These are phyloP conservation scores for Rubus idaeus DNA, from an alignment of 306 rosid genomes.

Conservation along the genomic window DNA sequence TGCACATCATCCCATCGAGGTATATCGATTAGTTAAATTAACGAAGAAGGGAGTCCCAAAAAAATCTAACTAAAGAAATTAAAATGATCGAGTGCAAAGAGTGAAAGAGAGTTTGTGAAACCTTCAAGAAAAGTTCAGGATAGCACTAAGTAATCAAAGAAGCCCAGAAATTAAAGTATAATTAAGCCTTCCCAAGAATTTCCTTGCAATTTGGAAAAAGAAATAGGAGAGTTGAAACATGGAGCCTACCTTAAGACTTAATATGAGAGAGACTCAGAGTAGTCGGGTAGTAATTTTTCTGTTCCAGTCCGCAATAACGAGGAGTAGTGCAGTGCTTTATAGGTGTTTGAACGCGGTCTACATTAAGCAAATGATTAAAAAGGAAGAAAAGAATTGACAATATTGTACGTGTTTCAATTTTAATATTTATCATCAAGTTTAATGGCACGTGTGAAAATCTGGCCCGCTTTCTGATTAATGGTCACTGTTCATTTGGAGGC, in stretches of 20 bases:
- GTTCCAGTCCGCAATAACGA: conserved; percentile 1
- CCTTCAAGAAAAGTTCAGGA: neutral
- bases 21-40: neutral
- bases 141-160: neutral
- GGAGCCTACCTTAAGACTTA: conserved; percentile 19
- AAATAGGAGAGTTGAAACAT: neutral
- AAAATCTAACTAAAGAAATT: neutral
- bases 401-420: conserved; percentile 9
- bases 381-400: neutral
- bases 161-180: neutral
- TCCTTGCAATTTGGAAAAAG: neutral
- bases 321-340: conserved; percentile 13
- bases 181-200: neutral
- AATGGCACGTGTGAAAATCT: conserved; percentile 32
- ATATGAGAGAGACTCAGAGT: neutral
- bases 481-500: conserved; percentile 36
- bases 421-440: neutral
- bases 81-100: neutral
- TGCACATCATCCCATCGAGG: no score
- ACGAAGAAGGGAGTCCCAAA: neutral
- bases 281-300: neutral
- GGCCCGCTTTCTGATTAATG: conserved; percentile 9
- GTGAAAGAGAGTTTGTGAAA: neutral
- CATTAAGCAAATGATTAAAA: neutral
- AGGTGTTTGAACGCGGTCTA: conserved; percentile 29